Base-by-base conservation (phyloP, 345 rosid species). In the Psidium guajava region DNA sequence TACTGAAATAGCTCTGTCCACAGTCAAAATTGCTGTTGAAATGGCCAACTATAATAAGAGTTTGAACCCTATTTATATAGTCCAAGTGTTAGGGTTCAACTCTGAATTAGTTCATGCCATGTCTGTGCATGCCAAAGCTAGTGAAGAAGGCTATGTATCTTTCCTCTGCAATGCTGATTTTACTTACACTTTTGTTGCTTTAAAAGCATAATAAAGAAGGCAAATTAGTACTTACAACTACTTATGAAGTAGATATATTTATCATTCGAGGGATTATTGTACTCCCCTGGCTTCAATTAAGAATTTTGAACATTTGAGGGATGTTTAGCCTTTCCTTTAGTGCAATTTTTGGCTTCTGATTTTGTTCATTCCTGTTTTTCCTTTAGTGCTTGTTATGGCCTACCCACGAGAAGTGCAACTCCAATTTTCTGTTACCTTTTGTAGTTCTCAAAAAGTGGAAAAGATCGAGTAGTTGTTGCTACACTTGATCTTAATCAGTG, bases 401-500 rank as follows among this genome's bases (percentile, higher is more conserved):
- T 82, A 22, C 83, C 83, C 0, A 52, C 25, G 1, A 82, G 24
- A 69, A 8, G 47, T 36, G 80, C 3, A 11, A 36, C 47, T 82
- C 55, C 52, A 11, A 10, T 81, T 47, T 82, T 32, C 56, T 51
- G 28, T 55, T 24, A 5, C 6, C n/a, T 82, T 86, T 82, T 86
- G 85, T 89, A 97, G 98, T 95, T 89, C 86, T 88, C 89, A 82
- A 91, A 87, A 81, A 88, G 91, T 81, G 91, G 94, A 87, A 94
- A 94, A 90, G 98, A 94, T 69, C 92, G 95, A 88, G 96, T 95
- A 57, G 97, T 95, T 27, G 95, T 97, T 82, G 98, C 97, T 53
- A 91, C 93, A 88, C 98, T 97, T 86, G 98, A 97, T 92, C 91
- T 97, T 87, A 97, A 94, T 90, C 95, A 92, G 86, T 95, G 98